Base-by-base conservation (phyloP, 192 early-diverging fungal genomes). In the Mortierella alpina region DNA sequence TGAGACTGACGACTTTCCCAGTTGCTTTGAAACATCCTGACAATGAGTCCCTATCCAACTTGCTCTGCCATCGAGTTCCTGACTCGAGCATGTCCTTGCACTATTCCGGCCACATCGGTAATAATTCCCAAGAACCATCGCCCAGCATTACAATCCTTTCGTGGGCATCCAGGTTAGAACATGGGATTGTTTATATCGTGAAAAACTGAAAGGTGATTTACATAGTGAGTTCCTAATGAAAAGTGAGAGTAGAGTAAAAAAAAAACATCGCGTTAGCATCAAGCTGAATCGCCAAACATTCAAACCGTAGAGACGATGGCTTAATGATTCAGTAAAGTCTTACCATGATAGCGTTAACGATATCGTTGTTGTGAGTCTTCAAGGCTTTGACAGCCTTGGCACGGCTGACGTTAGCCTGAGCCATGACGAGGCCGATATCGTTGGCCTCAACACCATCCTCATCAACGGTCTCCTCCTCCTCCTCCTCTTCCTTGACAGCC, bases 311-410 rank as follows among this genome's bases (percentile, higher is more conserved):
- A 51, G 50, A 51, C 13, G 50, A 17, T 15, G 17, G 9, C 17
- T 2, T 20, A 3, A 8, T 55, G 23, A 55, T 55, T 22, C 9
- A 62, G 14, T 23, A 59, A 59, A 71, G 49, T 50, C 68, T 76
- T 75, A 86, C 94, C 96, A 97, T 97, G 87, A 97, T 97, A 66
- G 97, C 95, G 81, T 97, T 96, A 73, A 98, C 92, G 63, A 97
- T 92, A 82, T 98, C 95, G 84, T 90, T 94, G 76, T 88, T 82
- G 88, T 92, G 91, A 63, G 85, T 86, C 87, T 93, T 95, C 73
- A 99, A 88, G 39, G 95, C 96, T 86, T 91, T 92, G 81, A 99
- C 87, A 40, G 97, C 97, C 89, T 95, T 92, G 82, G 86, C 77
- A 46, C 96, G 93, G 62, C 90, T 86, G 73, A 92, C 93, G 82